Evolutionary conservation across 73 alveolate species (phyloP), one percentile per base, ranked within the genome.

Genomic region (Paramecium biaurelia): DNA sequence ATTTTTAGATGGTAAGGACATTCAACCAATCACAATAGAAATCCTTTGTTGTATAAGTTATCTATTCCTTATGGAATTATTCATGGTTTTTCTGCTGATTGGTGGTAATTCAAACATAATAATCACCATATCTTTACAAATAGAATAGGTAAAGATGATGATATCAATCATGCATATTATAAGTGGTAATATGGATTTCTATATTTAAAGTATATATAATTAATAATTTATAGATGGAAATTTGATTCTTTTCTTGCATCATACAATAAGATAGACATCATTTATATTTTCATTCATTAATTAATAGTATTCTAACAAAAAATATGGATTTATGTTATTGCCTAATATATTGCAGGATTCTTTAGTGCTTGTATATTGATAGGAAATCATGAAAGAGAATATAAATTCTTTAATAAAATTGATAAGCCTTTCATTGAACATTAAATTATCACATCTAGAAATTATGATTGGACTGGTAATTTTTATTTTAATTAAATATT

Each of bases 331-430:
- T 56, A 34, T 14, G 9, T 63, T 8, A 24, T 86, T n/a, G 86
- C 82, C 20, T 26, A 59, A 42, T 86, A 58, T 47, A 86, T 86
- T 1, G 93, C 88, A 15, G 93, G 93, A 37, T 86, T 86, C 93
- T 59, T 86, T 20, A 86, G 88, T 45, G 93, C 93, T 15, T 57
- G 58, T 43, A 57, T 86, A 20, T 59, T 86, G 28, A 76, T 86
- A n/a, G 93, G 93, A 12, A 86, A 86, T 57, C 93, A 86, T 35
- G 93, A 86, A 86, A 86, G 89, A 86, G 93, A 86, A 67, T 63
- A 56, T 7, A 86, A 63, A 6, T 86, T 86, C 88, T 72, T 63
- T 12, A 86, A 86, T 35, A 59, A 63, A 86, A 57, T 86, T 63
- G 93, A 86, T 12, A 72, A 63, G n/a, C 93, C 93, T 6, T 86